Evolutionary conservation across 352 stramenopile genomes (phyloP), one percentile per base, ranked within the genome.

Genomic region (Pythium grandisporangium): DNA sequence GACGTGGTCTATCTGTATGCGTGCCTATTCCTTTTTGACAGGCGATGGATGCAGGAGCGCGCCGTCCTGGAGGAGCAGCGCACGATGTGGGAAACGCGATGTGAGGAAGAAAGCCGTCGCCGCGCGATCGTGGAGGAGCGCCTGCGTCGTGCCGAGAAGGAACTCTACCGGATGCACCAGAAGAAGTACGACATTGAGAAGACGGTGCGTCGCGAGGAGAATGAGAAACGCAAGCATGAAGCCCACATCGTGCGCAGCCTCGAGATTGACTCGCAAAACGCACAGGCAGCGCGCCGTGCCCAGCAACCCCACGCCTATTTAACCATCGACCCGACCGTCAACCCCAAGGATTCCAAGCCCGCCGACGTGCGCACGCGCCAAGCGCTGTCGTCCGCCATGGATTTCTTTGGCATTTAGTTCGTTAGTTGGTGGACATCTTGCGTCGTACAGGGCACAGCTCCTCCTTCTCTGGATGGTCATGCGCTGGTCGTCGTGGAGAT

Each of bases 121-220:
- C 70, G 76, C 14, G 66, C 70, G 8, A 72, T 83, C 51, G 57
- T 82, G 6, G 80, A 93, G 49, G 80, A 93, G 45, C 72, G 80
- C 8, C 60, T 93, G 2, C 80, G 80, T 29, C 67, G 80, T 10
- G 70, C 80, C 21, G 80, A 93, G 53, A 90, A 90, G 56, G 80
- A 93, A 52, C 59, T 93, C 10, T 93, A 93, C 51, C 80, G 80
- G 23, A 93, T 93, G 80, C 80, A 90, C 62, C 80, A 92, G 60
- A 89, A 89, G 58, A 92, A 92, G 57, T 92, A 89, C 63, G 75
- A 92, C 57, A 92, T 92, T 45, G 79, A 92, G 47, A 82, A 84
- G 55, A 50, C 75, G 32, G 73, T 89, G 34, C 71, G 79, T 3
- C 75, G 79, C 34, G 79, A 92, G 39, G 79, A 92, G 66, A 89